Percentiles rank a stretch among this genome's conserved stretches.
Conservation (phyloP, 2,329 filamentous ascomycete genomes). For the Neonectria neomacrospora region DNA sequence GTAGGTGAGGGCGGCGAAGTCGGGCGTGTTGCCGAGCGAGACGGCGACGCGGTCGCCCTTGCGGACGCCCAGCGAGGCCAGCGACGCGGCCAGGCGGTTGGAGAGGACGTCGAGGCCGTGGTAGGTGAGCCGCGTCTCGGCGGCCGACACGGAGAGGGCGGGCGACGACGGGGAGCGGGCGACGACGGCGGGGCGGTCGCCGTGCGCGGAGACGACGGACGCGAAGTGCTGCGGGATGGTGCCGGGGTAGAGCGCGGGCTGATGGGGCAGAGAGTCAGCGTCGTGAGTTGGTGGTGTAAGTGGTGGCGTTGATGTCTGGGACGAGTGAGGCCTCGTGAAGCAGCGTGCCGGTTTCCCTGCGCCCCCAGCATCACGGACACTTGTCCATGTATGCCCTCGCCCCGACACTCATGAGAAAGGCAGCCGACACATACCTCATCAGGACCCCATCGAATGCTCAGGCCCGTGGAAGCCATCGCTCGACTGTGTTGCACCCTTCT, state of each 20-base stretch:
- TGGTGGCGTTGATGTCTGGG: background rate
- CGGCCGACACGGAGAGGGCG: constrained; percentile 45
- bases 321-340: background rate
- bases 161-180: constrained; percentile 54
- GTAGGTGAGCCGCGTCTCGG: constrained; percentile 80
- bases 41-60: constrained; percentile 90
- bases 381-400: background rate
- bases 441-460: constrained; percentile 47
- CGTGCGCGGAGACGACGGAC: constrained; percentile 69
- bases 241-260: constrained; percentile 74
- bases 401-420: background rate
- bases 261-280: background rate
- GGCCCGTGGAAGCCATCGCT: constrained; percentile 33
- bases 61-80: constrained; percentile 75
- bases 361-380: background rate
- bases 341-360: background rate
- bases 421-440: constrained; percentile 42
- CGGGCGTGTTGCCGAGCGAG: constrained; percentile 84
- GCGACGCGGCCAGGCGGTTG: constrained; percentile 77
- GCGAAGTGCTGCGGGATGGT: constrained; percentile 81
- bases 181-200: constrained; percentile 71
- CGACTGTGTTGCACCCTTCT: constrained; percentile 29
- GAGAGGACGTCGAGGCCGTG: constrained; percentile 78
- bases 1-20: constrained; percentile 88
- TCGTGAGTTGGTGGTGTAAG: background rate